phyloP scores from a whole-genome alignment of 31 red algal species.

The Bonnemaisonia californica region DNA sequence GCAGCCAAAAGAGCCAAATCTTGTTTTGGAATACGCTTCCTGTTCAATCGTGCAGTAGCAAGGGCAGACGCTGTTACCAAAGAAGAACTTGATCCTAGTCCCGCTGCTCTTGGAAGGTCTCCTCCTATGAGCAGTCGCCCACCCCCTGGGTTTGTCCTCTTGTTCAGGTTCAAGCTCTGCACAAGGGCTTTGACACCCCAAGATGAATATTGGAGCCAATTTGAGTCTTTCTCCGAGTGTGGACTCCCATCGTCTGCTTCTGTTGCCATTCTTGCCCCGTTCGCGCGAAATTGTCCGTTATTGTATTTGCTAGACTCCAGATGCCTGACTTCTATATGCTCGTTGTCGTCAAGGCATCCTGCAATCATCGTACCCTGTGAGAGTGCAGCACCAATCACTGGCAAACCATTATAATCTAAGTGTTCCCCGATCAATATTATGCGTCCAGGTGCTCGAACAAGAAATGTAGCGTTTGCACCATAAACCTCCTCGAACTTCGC shows the following conservation, averaged over 20 bases:
- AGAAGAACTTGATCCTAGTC: conserved; percentile 67
- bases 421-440: conserved; percentile 76
- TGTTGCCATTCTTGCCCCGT: conserved; percentile 34
- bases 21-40: conserved; percentile 47
- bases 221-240: conserved; percentile 10
- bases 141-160: conserved; percentile 45
- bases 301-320: conserved; percentile 24
- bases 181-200: conserved; percentile 52
- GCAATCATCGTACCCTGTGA: conserved; percentile 61
- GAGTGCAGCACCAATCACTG: conserved; percentile 47
- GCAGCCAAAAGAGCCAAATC: conserved; percentile 53
- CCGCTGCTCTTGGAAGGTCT: conserved; percentile 59
- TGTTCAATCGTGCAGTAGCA: conserved; percentile 53
- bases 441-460: conserved; percentile 60
- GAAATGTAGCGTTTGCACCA: conserved; percentile 30
- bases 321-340: conserved; percentile 46
- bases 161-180: conserved; percentile 10
- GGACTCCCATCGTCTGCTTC: conserved; percentile 16
- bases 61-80: conserved; percentile 50
- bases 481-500: conserved; percentile 32
- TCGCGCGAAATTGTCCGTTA: conserved; percentile 27
- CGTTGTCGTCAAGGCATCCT: conserved; percentile 56
- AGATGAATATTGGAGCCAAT: conserved; percentile 65
- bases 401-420: conserved; percentile 76
- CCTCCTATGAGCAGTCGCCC: conserved; percentile 53